Percentiles rank a stretch among this genome's conserved stretches.
phyloP scores from a whole-genome alignment of 2,329 filamentous ascomycete genomes.

The Alternaria sp. region DNA sequence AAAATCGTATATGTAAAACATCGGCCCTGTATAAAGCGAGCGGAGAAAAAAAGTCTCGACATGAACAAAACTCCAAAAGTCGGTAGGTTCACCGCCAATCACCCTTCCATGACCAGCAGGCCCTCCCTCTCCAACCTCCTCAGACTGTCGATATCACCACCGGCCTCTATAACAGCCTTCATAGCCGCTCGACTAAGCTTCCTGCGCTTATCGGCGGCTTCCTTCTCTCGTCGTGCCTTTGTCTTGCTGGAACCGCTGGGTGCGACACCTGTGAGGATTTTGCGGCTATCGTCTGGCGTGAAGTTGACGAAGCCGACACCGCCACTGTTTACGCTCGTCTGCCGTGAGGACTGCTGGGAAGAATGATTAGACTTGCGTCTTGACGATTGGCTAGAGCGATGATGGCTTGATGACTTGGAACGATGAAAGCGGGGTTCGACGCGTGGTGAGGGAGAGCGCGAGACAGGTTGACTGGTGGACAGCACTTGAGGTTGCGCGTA shows the following conservation, averaged over 20 bases:
- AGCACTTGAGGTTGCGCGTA: conserved; percentile 18
- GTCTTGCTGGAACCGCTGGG: conserved; percentile 92
- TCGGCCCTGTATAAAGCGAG: not conserved
- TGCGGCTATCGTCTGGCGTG: conserved; percentile 77
- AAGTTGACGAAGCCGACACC: conserved; percentile 83
- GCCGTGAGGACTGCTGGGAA: conserved; percentile 47
- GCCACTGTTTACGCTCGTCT: conserved; percentile 49
- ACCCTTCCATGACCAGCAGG: conserved; percentile 36
- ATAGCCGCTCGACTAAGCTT: conserved; percentile 72
- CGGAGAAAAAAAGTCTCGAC: not conserved
- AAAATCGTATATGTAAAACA: conserved; percentile 1
- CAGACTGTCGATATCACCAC: conserved; percentile 65
- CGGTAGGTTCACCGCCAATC: not conserved
- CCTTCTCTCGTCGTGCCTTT: conserved; percentile 88
- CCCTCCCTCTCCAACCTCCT: conserved; percentile 53
- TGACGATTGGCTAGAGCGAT: conserved; percentile 12
- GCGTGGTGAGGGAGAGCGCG: conserved; percentile 31
- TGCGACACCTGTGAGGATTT: conserved; percentile 87
- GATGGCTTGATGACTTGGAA: conserved; percentile 24
- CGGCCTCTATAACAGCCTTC: conserved; percentile 72
- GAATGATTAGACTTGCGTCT: conserved; percentile 30
- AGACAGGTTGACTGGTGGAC: conserved; percentile 26
- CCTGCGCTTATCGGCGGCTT: conserved; percentile 78
- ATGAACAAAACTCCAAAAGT: not conserved
- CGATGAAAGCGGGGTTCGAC: conserved; percentile 37